Base-by-base conservation (phyloP, 768 basidiomycete species). In the Wakefieldia striispora region DNA sequence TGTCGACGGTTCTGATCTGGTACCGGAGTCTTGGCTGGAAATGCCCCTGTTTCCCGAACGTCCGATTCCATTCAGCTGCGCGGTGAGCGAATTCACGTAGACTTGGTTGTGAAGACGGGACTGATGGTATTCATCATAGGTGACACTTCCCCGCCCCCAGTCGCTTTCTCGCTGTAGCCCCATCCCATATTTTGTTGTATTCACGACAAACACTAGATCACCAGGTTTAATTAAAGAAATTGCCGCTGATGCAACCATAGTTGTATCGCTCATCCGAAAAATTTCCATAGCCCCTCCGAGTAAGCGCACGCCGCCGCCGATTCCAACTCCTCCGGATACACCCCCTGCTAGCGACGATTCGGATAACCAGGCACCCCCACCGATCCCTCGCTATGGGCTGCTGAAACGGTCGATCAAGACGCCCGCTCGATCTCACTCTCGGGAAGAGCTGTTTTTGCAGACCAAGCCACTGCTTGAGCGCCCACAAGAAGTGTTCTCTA, bases 181-280 rank as follows among this genome's bases (percentile, higher is more conserved):
- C n/a, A 77, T 89, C 52, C 80, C 86, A 12, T 88, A 82, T 59
- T 88, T 82, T 58, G 83, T 86, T 44, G 82, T 88, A 24, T 88
- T 88, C 67, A 79, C 80, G 10, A 87, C 87, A 26, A 78, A 68
- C 8, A 79, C 82, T 16, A 73, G 80, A 35, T 83, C 81, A 16
- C 65, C 72, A 2, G 55, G 66, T 11, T 68, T 88, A 27, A 76
- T 81, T 9, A 76, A 75, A 50, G 85, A 88, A 59, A 85, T 88
- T 31, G 81, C 84, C 8, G 60, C 83, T 4, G 86, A 88, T 61
- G 83, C 87, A 6, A 85, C 84, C 12, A 80, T 87, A 27, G 78
- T 78, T n/a, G 78, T 87, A 11, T 81, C 81, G 0, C 72, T 89
- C 21, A 62, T 82, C 53, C 83, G 84, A 31, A 78, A 83, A 60